Conservation (phyloP, 2,329 filamentous ascomycete genomes). For the Aureobasidium sp. region DNA sequence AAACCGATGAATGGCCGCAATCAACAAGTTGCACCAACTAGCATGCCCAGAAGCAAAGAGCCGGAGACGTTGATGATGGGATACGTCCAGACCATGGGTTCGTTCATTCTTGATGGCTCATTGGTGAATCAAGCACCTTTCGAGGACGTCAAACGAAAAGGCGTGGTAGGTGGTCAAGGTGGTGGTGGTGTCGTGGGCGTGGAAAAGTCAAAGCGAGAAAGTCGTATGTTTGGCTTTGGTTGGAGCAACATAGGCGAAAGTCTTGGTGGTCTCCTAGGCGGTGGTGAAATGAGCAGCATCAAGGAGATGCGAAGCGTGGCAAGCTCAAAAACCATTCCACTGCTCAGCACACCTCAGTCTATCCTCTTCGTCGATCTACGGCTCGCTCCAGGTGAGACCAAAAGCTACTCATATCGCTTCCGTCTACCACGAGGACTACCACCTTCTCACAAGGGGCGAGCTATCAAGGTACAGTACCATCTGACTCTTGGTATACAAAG, state of each 20-base stretch:
- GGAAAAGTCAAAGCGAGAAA: constrained; percentile 66
- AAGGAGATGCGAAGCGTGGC: constrained; percentile 89
- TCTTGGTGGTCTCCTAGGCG: constrained; percentile 77
- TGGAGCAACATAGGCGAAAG: constrained; percentile 87
- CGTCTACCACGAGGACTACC: constrained; percentile 81
- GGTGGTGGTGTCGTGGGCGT: constrained; percentile 80
- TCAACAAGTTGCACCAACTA: constrained; percentile 31
- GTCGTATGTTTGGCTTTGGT: constrained; percentile 75
- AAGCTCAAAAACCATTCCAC: constrained; percentile 77
- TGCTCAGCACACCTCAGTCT: constrained; percentile 92
- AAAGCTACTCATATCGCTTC: constrained; percentile 79
- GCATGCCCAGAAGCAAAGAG: constrained; percentile 41
- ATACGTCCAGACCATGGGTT: constrained; percentile 87
- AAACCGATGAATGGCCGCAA: constrained; percentile 33
- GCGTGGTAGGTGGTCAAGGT: constrained; percentile 73
- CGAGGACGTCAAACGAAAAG: constrained; percentile 92
- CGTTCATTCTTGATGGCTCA: constrained; percentile 85
- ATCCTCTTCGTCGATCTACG: constrained; percentile 91
- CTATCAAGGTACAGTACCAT: constrained; percentile 89
- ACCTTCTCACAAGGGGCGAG: constrained; percentile 81
- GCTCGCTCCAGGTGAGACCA: constrained; percentile 80
- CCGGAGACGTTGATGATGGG: constrained; percentile 95
- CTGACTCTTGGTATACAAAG: constrained; percentile 87
- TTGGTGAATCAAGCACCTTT: constrained; percentile 84
- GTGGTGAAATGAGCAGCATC: constrained; percentile 82